Conservation (phyloP, 176 grass and related monocot species). For the Oryza nivara region DNA sequence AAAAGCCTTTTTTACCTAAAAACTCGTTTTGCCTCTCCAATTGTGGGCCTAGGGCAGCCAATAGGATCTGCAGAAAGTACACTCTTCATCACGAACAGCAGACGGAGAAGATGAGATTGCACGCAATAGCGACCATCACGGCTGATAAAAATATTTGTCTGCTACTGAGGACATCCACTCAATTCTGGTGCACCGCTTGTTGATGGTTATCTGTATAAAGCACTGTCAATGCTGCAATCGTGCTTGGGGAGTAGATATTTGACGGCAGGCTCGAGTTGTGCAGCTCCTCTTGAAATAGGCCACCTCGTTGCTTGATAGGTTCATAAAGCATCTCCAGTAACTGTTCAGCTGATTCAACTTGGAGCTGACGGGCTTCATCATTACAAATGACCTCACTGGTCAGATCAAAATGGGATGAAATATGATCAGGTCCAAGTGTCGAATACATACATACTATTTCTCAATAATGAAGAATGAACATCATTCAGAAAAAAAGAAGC, state of each 20-base stretch:
- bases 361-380: constrained; percentile 43
- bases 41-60: constrained; percentile 6
- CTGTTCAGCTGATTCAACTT: constrained; percentile 47
- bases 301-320: constrained; percentile 37
- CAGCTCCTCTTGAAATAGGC: constrained; percentile 25
- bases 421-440: constrained; percentile 20
- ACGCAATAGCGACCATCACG: constrained; percentile 2
- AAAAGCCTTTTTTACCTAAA: constrained; percentile 3
- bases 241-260: constrained; percentile 63
- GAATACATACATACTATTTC: not conserved
- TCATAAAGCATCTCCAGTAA: constrained; percentile 55
- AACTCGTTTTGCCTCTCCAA: constrained; percentile 29
- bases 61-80: not conserved
- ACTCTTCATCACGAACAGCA: not conserved
- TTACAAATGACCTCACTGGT: constrained; percentile 51
- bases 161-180: constrained; percentile 18
- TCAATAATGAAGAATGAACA: not conserved
- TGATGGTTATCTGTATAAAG: constrained; percentile 47
- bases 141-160: not conserved
- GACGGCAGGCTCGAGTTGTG: constrained; percentile 14
- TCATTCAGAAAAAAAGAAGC: not conserved
- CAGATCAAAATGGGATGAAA: constrained; percentile 29
- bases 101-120: not conserved
- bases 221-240: constrained; percentile 56
- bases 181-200: not conserved